Conservation (phyloP, 2,329 filamentous ascomycete genomes). For the Penicillium sp. region DNA sequence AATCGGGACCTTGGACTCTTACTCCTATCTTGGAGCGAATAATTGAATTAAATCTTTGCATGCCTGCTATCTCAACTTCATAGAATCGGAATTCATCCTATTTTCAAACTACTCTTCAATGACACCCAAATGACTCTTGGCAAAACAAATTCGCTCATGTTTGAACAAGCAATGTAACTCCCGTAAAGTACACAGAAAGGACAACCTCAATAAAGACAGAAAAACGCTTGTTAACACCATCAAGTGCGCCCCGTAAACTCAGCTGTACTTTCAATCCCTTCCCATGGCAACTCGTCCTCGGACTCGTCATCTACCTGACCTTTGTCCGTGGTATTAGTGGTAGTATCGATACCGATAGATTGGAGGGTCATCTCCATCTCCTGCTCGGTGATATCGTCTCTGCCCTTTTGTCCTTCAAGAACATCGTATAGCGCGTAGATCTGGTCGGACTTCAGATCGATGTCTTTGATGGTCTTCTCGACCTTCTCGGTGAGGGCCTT, state of each 20-base stretch:
- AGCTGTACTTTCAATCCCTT: slow-evolving; percentile 44
- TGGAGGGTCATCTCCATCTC: slow-evolving; percentile 64
- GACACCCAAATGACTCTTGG: not conserved
- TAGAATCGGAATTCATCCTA: not conserved
- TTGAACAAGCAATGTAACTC: not conserved
- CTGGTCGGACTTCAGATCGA: slow-evolving; percentile 73
- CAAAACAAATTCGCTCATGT: not conserved
- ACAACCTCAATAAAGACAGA: not conserved
- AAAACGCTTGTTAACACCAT: not conserved
- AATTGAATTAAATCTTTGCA: not conserved
- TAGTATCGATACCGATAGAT: slow-evolving; percentile 41
- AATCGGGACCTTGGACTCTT: too few relatives aligned
- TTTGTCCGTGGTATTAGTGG: slow-evolving; percentile 26
- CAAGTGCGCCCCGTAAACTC: slow-evolving; percentile 35
- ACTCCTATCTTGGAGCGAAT: too few relatives aligned
- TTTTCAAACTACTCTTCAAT: not conserved
- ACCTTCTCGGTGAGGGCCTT: slow-evolving; percentile 62
- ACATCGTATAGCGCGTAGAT: slow-evolving; percentile 83
- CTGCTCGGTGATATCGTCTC: slow-evolving; percentile 61
- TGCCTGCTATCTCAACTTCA: not conserved
- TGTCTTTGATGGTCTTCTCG: slow-evolving; percentile 58
- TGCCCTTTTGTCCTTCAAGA: slow-evolving; percentile 72
- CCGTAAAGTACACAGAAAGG: slow-evolving; percentile 2
- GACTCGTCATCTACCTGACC: slow-evolving; percentile 33
- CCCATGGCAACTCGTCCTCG: slow-evolving; percentile 44